These are phyloP conservation scores for Aspergillus costaricaensis DNA, from an alignment of 2,329 filamentous ascomycete genomes.

Conservation along the genomic window DNA sequence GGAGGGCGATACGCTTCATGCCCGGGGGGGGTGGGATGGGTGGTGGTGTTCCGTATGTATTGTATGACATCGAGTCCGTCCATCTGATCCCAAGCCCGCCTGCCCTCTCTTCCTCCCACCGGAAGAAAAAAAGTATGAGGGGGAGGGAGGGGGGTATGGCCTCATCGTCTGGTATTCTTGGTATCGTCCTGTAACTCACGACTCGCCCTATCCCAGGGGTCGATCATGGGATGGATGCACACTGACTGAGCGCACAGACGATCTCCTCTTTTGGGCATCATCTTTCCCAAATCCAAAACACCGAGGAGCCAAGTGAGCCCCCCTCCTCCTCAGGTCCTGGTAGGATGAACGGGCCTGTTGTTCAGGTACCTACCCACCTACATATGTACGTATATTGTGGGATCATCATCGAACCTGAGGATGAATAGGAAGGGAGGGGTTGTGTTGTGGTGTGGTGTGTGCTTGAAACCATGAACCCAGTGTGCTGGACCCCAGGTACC, in stretches of 20 bases:
- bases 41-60: constrained; percentile 4
- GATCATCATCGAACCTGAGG: background rate
- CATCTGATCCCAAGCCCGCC: constrained; percentile 22
- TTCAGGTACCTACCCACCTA: constrained; percentile 18
- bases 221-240: constrained; percentile 26
- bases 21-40: background rate
- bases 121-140: background rate
- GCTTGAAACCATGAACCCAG: background rate
- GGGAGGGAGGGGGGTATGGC: constrained; percentile 3
- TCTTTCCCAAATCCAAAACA: background rate
- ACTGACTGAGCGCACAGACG: constrained; percentile 21
- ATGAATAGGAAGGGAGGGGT: background rate
- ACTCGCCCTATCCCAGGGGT: constrained; percentile 14
- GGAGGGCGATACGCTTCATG: constrained; percentile 9
- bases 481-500: background rate
- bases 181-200: constrained; percentile 19
- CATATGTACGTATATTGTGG: background rate
- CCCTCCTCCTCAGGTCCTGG: constrained; percentile 1
- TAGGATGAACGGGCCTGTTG: constrained; percentile 2
- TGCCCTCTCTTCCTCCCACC: background rate
- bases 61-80: constrained; percentile 23
- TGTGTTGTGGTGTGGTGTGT: background rate
- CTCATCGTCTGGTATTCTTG: constrained; percentile 12
- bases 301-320: constrained; percentile 2
- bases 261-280: constrained; percentile 19